These are phyloP conservation scores for Aspergillus sp. DNA, from an alignment of 2,329 filamentous ascomycete genomes.

Conservation along the genomic window DNA sequence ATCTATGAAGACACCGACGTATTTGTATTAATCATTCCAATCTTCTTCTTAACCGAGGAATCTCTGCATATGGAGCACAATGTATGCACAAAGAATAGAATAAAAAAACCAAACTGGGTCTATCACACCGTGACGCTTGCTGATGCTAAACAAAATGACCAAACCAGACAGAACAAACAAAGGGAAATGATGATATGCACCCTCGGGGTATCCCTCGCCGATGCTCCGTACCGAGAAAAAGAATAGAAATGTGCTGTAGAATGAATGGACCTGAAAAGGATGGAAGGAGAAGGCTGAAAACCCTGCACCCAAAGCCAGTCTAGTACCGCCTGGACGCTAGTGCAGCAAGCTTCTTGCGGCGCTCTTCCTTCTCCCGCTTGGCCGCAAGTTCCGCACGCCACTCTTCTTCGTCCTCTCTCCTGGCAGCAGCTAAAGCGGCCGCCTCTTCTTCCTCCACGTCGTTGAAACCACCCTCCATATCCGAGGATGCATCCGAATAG, in stretches of 20 bases:
- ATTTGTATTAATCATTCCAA: not conserved
- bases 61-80: conserved; percentile 2
- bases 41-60: not conserved
- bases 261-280: not conserved
- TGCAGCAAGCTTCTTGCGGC: conserved; percentile 40
- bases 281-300: not conserved
- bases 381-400: conserved; percentile 40
- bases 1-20: too few relatives aligned
- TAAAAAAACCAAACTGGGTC: conserved; percentile 15
- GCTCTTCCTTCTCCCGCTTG: conserved; percentile 47
- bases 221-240: conserved; percentile 23
- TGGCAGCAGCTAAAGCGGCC: conserved; percentile 39
- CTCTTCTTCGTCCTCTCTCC: conserved; percentile 47
- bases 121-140: conserved; percentile 31
- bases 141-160: conserved; percentile 24
- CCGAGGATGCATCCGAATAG: conserved; percentile 46
- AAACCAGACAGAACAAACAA: conserved; percentile 5
- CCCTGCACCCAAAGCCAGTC: not conserved
- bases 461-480: conserved; percentile 50
- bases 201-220: conserved; percentile 24
- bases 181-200: conserved; percentile 17
- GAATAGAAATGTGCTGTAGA: conserved; percentile 9
- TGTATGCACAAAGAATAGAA: conserved; percentile 7
- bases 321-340: conserved; percentile 33
- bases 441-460: conserved; percentile 48